These are phyloP conservation scores for Dimocarpus longan DNA, from an alignment of 345 rosid genomes.

Conservation along the genomic window DNA sequence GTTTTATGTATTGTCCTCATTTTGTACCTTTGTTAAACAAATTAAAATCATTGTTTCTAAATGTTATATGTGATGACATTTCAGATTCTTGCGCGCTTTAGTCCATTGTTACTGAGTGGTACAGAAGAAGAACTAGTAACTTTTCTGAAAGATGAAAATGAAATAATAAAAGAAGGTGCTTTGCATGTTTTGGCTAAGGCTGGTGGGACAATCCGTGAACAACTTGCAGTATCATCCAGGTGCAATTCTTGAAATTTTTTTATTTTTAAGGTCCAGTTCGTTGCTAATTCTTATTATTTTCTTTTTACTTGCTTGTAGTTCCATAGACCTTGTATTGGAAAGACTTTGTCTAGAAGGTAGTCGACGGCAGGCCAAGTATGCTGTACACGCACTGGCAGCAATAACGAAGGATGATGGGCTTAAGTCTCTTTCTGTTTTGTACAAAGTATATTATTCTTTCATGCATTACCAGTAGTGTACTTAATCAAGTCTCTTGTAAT, in stretches of 20 bases:
- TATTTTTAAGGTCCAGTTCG: slow-evolving; percentile 13
- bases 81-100: slow-evolving; percentile 85
- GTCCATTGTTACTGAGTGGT: slow-evolving; percentile 81
- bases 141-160: slow-evolving; percentile 85
- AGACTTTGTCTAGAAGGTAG: slow-evolving; percentile 93
- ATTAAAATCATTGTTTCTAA: slow-evolving; percentile 8
- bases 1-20: background rate
- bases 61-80: slow-evolving; percentile 21
- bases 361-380: slow-evolving; percentile 92
- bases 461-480: slow-evolving; percentile 9
- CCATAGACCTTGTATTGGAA: slow-evolving; percentile 90
- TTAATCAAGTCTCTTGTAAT: background rate
- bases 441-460: slow-evolving; percentile 58
- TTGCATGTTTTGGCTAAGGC: slow-evolving; percentile 94
- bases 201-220: slow-evolving; percentile 94
- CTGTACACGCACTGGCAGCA: slow-evolving; percentile 96
- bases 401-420: slow-evolving; percentile 98
- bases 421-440: slow-evolving; percentile 91
- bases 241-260: slow-evolving; percentile 34
- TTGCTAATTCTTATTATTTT: slow-evolving; percentile 32
- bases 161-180: slow-evolving; percentile 82
- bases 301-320: slow-evolving; percentile 54
- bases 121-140: slow-evolving; percentile 77
- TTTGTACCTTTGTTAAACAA: background rate
- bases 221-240: slow-evolving; percentile 82